Conservation (phyloP, 306 rosid genomes). For the Vachellia collinsii region DNA sequence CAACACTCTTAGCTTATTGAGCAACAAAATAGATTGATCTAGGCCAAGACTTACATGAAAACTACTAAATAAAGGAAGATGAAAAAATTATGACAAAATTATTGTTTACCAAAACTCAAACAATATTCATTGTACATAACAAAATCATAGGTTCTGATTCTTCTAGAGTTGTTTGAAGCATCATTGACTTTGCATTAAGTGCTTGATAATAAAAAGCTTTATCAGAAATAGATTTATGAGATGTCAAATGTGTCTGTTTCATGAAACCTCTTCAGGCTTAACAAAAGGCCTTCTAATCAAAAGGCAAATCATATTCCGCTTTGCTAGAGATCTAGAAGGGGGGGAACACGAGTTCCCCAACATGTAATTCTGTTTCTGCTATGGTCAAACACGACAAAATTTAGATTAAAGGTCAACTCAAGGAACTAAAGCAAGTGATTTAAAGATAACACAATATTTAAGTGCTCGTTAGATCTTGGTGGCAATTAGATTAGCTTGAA, state of each 20-base stretch:
- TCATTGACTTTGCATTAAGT: background rate
- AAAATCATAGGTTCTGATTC: background rate
- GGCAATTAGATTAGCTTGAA: too few relatives aligned
- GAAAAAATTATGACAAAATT: background rate
- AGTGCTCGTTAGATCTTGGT: too few relatives aligned
- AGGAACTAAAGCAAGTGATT: too few relatives aligned
- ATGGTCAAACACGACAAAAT: too few relatives aligned
- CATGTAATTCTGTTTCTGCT: too few relatives aligned
- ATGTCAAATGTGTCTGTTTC: background rate
- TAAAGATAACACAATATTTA: too few relatives aligned
- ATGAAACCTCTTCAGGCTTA: too few relatives aligned
- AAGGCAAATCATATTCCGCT: too few relatives aligned
- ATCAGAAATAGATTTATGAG: background rate
- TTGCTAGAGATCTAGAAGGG: too few relatives aligned
- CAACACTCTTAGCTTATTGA: slow-evolving; percentile 35
- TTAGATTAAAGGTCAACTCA: too few relatives aligned
- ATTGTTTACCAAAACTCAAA: background rate
- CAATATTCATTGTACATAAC: background rate
- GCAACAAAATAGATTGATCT: background rate
- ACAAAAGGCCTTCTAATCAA: too few relatives aligned
- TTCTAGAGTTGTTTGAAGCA: background rate
- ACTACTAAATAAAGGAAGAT: background rate
- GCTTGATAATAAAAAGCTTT: background rate
- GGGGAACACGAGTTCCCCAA: too few relatives aligned
- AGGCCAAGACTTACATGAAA: background rate